phyloP scores from a whole-genome alignment of 805 yeast species.

The Candida lessepsii region DNA sequence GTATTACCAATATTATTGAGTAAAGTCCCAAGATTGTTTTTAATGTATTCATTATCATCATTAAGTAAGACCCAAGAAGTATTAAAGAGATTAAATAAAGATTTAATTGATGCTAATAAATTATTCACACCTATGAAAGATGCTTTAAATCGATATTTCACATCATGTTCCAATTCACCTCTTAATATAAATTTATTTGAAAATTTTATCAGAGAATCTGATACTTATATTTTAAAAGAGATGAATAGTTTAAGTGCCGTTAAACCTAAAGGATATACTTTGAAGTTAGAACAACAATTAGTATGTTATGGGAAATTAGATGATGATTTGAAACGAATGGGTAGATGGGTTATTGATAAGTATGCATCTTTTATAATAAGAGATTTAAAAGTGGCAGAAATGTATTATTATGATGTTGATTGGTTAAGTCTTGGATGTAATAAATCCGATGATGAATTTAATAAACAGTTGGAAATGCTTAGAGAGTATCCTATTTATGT shows the following conservation, averaged over 20 bases:
- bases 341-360: conserved; percentile 46
- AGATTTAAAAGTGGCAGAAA: conserved; percentile 48
- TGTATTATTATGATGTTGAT: conserved; percentile 62
- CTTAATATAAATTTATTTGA: conserved; percentile 57
- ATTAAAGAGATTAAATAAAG: conserved; percentile 56
- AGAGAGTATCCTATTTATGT: conserved; percentile 1
- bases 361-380: conserved; percentile 43
- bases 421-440: conserved; percentile 54
- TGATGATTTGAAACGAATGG: conserved; percentile 37
- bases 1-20: conserved; percentile 61
- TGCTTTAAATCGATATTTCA: conserved; percentile 49
- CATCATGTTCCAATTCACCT: conserved; percentile 50
- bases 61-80: conserved; percentile 61
- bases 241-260: conserved; percentile 18
- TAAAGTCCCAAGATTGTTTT: conserved; percentile 66
- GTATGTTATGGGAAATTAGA: conserved; percentile 64
- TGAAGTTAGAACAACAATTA: conserved; percentile 58
- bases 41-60: conserved; percentile 65
- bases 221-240: conserved; percentile 34
- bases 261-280: conserved; percentile 29
- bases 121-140: conserved; percentile 51
- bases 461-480: not conserved
- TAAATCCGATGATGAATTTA: not conserved
- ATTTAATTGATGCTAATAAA: conserved; percentile 39
- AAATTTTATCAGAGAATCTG: conserved; percentile 60